phyloP scores from a whole-genome alignment of 2,329 filamentous ascomycete species.

The Epichloe sp. region DNA sequence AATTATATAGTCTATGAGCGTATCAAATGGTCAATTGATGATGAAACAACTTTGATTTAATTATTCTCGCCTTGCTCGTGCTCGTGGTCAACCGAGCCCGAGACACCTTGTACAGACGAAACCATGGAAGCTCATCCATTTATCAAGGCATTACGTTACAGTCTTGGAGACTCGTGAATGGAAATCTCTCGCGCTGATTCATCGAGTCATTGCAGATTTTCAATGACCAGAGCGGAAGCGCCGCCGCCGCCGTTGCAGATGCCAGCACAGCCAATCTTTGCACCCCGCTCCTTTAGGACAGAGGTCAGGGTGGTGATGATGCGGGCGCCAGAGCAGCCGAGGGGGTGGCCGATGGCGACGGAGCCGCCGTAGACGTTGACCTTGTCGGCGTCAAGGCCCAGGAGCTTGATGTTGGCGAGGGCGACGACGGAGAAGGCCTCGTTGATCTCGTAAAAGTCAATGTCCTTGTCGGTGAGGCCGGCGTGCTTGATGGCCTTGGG shows the following conservation, averaged over 20 bases:
- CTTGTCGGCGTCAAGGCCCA: slow-evolving; percentile 65
- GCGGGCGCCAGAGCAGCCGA: slow-evolving; percentile 86
- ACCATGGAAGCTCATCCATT: not conserved
- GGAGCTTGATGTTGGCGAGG: slow-evolving; percentile 88
- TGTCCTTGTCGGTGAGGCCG: slow-evolving; percentile 58
- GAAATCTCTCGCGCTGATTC: slow-evolving; percentile 11
- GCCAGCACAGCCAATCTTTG: slow-evolving; percentile 83
- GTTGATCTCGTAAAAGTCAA: slow-evolving; percentile 98
- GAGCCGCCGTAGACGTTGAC: slow-evolving; percentile 94
- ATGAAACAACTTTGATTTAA: not conserved
- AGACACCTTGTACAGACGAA: not conserved
- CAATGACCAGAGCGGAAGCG: slow-evolving; percentile 85
- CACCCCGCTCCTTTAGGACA: slow-evolving; percentile 80
- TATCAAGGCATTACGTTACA: slow-evolving; percentile 3
- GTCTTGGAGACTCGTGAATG: slow-evolving; percentile 3
- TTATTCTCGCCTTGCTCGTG: not conserved
- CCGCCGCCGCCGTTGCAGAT: slow-evolving; percentile 98
- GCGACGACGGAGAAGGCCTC: slow-evolving; percentile 97
- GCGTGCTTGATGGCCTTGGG: slow-evolving; percentile 97
- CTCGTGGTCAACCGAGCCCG: not conserved
- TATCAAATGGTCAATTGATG: not conserved
- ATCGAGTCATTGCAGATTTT: slow-evolving; percentile 50
- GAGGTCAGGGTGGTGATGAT: slow-evolving; percentile 84
- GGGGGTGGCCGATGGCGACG: slow-evolving; percentile 88
- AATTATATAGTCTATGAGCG: not conserved